Base-by-base conservation (phyloP, 768 basidiomycete species). In the Cantharellus cinnabarinus region DNA sequence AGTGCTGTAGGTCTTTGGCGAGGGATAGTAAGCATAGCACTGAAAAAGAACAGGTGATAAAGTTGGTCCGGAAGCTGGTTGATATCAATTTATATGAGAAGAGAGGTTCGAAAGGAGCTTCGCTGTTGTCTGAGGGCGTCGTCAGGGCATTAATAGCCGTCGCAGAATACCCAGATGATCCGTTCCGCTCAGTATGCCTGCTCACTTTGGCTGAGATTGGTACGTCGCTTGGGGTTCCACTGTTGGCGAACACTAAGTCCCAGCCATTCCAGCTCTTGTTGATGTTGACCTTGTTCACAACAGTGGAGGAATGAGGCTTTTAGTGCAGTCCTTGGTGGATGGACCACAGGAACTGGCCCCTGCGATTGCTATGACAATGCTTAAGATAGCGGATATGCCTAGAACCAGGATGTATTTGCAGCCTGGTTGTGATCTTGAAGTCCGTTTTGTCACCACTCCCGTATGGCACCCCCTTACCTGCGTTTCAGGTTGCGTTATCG, bases 11-110 rank as follows among this genome's bases (percentile, higher is more conserved):
- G 63, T 82, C 91, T 1, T 73, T 98, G 14, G 79, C 84, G 0
- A 81, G 91, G 7, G 91, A 97, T 67, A 81, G 81, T 67, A 85
- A 88, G 65, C 76, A 81, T 66, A 78, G 78, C 7, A 77, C 82
- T 3, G 95, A 91, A 71, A 88, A 89, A 67, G 90, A 95, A 66
- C 93, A 98, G 69, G 89, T 79, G 29, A 79, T 99, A 64, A 88
- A 89, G 61, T 79, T 98, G 29, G 80, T 98, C 58, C 83, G 95
- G 20, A 71, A 81, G 2, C 79, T 90, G 35, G 78, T 93, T 4
- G 80, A 87, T 64, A 76, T 91, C 42, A 83, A 85, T 7, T 10
- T 37, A 54, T n/a, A n/a, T n/a, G n/a, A n/a, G n/a, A n/a, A n/a
- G n/a, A n/a, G n/a, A n/a, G 52, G 52, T 37, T 37, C 10, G 52